These are phyloP conservation scores for Aspergillus felis DNA, from an alignment of 2,329 filamentous ascomycete genomes.

Conservation along the genomic window DNA sequence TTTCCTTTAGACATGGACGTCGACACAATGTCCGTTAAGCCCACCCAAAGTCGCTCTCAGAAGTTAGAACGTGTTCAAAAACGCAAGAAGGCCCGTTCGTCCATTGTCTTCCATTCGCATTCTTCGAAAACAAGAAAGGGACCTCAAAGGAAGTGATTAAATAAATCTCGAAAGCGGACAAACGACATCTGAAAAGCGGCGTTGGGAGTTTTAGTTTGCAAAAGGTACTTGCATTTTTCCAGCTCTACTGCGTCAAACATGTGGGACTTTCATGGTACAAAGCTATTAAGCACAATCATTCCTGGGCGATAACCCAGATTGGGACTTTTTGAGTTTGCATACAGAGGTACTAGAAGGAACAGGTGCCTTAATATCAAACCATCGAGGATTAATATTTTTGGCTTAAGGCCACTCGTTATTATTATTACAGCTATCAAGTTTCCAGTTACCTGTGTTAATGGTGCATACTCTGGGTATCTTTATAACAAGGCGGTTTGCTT, in stretches of 20 bases:
- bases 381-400: not conserved
- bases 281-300: not conserved
- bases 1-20: slow-evolving; percentile 37
- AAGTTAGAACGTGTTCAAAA: slow-evolving; percentile 39
- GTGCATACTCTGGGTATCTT: not conserved
- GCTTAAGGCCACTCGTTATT: not conserved
- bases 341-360: not conserved
- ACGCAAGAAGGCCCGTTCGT: slow-evolving; percentile 32
- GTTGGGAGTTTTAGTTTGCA: not conserved
- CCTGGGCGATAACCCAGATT: not conserved
- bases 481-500: not conserved
- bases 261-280: not conserved
- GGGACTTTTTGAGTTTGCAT: not conserved
- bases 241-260: not conserved
- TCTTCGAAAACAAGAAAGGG: slow-evolving; percentile 29
- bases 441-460: not conserved
- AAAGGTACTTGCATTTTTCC: not conserved
- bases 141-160: slow-evolving; percentile 30
- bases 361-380: not conserved
- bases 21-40: slow-evolving; percentile 22
- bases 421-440: not conserved
- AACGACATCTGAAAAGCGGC: not conserved
- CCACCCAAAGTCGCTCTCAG: slow-evolving; percentile 20
- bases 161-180: not conserved
- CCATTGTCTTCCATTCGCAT: slow-evolving; percentile 37